These are phyloP conservation scores for Takashimella tepidaria DNA, from an alignment of 1,284 basidiomycete species.

Conservation along the genomic window DNA sequence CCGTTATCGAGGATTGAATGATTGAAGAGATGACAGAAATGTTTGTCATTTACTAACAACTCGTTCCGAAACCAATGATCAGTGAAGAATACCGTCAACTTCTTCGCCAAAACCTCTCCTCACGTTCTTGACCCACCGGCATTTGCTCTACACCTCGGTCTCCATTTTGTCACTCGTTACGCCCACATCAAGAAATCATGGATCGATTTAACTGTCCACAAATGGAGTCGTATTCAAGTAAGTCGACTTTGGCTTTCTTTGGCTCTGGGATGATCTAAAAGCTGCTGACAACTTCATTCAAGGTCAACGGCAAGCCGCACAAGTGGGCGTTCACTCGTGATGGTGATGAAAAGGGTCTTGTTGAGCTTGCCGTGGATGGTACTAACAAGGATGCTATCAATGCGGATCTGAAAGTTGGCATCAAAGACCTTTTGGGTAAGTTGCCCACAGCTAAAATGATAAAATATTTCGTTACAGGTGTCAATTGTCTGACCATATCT, in stretches of 20 bases:
- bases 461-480: no score
- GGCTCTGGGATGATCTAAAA: not conserved
- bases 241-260: constrained; percentile 21
- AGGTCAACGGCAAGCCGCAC: constrained; percentile 55
- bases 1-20: no score
- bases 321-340: constrained; percentile 80
- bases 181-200: constrained; percentile 69
- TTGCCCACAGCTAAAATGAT: constrained; percentile 3
- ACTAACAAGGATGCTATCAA: constrained; percentile 54
- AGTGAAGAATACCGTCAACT: constrained; percentile 93
- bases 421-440: constrained; percentile 72
- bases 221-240: constrained; percentile 76
- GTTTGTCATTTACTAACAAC: no score
- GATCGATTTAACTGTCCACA: constrained; percentile 71
- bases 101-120: constrained; percentile 80
- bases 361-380: constrained; percentile 65
- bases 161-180: constrained; percentile 80
- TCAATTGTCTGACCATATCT: no score
- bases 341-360: constrained; percentile 78
- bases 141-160: constrained; percentile 80
- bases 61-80: no score
- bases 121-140: constrained; percentile 74
- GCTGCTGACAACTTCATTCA: not conserved
- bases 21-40: no score
- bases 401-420: constrained; percentile 62